A percentile compares a stretch with the other conserved stretches of the same genome.
These are phyloP conservation scores for Skeletonema tropicum DNA, from an alignment of 108 stramenopile species.

Conservation along the genomic window DNA sequence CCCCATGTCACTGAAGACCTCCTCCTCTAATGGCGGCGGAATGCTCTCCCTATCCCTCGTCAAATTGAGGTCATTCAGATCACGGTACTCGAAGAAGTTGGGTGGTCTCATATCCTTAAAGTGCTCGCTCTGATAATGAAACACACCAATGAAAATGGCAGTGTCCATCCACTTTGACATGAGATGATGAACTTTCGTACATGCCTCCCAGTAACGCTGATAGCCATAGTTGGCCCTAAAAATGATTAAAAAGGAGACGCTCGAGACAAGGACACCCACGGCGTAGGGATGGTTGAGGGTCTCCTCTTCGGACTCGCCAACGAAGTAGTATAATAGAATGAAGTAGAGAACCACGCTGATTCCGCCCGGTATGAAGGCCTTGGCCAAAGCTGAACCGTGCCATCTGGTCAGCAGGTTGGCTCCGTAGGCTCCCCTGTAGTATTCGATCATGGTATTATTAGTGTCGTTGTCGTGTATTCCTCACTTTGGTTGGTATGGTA, in stretches of 20 bases:
- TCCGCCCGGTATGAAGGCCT: constrained; percentile 59
- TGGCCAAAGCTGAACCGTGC: constrained; percentile 66
- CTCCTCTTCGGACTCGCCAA: not conserved
- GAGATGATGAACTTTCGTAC: constrained; percentile 47
- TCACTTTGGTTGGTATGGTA: too few relatives aligned
- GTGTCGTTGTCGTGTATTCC: too few relatives aligned
- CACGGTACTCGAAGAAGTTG: constrained; percentile 64
- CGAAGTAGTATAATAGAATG: constrained; percentile 24
- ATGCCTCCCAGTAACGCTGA: constrained; percentile 77
- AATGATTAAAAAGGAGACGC: constrained; percentile 65
- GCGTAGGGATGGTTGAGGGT: constrained; percentile 69
- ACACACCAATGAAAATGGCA: constrained; percentile 49
- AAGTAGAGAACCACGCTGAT: constrained; percentile 54
- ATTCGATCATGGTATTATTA: constrained; percentile 66
- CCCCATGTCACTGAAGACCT: not conserved
- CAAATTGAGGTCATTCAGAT: constrained; percentile 57
- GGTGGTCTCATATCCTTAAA: constrained; percentile 65
- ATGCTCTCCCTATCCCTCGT: constrained; percentile 62
- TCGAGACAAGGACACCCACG: constrained; percentile 62
- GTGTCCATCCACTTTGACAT: constrained; percentile 84
- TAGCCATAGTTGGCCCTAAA: constrained; percentile 77
- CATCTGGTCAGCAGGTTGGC: constrained; percentile 61
- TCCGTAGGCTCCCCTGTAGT: constrained; percentile 63
- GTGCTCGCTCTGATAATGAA: constrained; percentile 70
- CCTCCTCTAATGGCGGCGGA: not conserved